phyloP scores from a whole-genome alignment of 345 rosid species.

The Rhodamnia argentea region DNA sequence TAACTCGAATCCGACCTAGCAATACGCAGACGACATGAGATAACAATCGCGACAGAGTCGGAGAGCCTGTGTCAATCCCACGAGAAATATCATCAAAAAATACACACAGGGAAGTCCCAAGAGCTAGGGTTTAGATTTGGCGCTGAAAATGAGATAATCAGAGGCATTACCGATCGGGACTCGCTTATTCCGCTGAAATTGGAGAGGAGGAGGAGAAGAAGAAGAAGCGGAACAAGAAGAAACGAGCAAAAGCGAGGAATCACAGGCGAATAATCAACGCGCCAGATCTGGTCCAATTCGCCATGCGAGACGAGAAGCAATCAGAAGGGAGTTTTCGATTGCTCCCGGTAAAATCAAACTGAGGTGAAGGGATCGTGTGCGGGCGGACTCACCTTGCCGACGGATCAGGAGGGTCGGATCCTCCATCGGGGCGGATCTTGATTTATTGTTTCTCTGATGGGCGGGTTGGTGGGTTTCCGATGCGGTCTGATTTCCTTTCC shows the following conservation, averaged over 20 bases:
- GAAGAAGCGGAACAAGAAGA: not conserved
- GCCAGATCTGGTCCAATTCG: not conserved
- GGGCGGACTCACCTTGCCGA: not conserved
- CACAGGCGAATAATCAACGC: not conserved
- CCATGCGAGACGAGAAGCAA: not conserved
- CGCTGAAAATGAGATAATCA: not conserved
- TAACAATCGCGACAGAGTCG: not conserved
- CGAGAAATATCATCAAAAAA: too few relatives aligned
- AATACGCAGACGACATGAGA: not conserved
- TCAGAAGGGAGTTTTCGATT: not conserved
- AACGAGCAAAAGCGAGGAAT: not conserved
- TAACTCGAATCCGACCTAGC: not conserved
- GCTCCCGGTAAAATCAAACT: not conserved
- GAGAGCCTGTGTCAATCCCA: not conserved
- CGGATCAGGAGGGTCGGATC: not conserved
- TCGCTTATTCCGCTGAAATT: not conserved
- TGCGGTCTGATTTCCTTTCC: too few relatives aligned
- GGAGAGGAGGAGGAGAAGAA: not conserved
- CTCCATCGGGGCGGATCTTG: not conserved
- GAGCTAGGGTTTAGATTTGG: not conserved
- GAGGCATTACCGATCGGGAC: not conserved
- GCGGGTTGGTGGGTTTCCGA: too few relatives aligned
- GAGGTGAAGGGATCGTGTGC: not conserved
- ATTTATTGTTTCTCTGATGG: too few relatives aligned
- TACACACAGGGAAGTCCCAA: not conserved